Evolutionary conservation across 1,284 basidiomycete species (phyloP).

Genomic region (Jaminaea rosea): DNA sequence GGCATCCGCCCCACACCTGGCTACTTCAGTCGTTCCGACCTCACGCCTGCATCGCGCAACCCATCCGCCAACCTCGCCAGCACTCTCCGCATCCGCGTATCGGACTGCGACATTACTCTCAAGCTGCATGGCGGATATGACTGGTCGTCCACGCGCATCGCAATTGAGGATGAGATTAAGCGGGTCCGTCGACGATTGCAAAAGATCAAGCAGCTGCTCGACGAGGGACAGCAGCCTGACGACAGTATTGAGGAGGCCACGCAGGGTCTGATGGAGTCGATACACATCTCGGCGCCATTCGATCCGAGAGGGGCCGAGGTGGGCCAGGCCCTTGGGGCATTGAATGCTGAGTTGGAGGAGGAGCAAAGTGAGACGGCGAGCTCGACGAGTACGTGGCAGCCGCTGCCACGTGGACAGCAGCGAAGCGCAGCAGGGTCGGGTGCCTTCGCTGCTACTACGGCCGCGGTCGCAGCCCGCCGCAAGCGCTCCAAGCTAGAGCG

Average conservation of each 20-base stretch:
- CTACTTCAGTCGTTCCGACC: conserved; percentile 26
- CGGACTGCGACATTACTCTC: conserved; percentile 22
- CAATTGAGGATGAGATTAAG: conserved; percentile 78
- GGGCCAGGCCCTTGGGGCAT: conserved; percentile 67
- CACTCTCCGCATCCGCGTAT: conserved; percentile 19
- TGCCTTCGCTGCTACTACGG: neutral
- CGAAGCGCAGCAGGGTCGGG: neutral
- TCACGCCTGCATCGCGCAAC: conserved; percentile 13
- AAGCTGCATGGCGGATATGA: conserved; percentile 60
- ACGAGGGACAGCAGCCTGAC: conserved; percentile 78
- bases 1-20: conserved; percentile 50
- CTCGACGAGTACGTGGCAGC: conserved; percentile 29
- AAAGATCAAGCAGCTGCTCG: conserved; percentile 87
- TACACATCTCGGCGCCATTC: conserved; percentile 53
- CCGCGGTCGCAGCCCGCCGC: neutral
- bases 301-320: conserved; percentile 21
- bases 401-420: conserved; percentile 18
- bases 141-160: conserved; percentile 73
- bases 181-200: conserved; percentile 75
- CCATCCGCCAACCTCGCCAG: conserved; percentile 7
- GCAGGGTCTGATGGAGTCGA: conserved; percentile 78
- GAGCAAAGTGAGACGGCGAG: conserved; percentile 49
- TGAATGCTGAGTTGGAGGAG: conserved; percentile 71
- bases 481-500: conserved; percentile 58
- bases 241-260: conserved; percentile 68